Base-by-base conservation (phyloP, 1,139 yeast genomes). In the Yamadazyma trypodendri region DNA sequence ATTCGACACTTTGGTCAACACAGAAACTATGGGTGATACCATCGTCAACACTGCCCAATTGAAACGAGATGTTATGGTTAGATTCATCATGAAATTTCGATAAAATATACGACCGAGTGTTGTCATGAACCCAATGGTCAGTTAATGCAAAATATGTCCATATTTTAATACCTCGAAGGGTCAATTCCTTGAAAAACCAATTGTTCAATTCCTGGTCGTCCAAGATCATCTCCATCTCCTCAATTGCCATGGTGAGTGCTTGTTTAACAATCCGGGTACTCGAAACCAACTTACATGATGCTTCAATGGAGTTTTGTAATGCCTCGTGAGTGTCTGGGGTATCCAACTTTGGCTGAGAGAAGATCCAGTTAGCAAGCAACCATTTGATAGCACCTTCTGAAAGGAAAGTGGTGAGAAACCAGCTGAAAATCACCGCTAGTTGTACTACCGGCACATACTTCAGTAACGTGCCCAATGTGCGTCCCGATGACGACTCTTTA, bases 61-160 rank as follows among this genome's bases (percentile, higher is more conserved):
- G 62, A 33, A 72, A 60, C 2, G 42, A 41, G 13, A 73, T 59
- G 40, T 62, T 59, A 12, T 55, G 49, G 32, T 57, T 55, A 10
- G 49, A 43, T 25, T 34, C 44, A 32, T 58, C 55, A 28, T 60
- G 59, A 51, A 76, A 74, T 25, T 61, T 55, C 4, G 58, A 41
- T 24, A 72, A 50, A 13, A 79, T 55, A 40, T 61, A 59, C 24
- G 61, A 63, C 37, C 81, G 60, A 2, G 84, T 71, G 17, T 52
- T 56, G 37, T 74, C 68, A 39, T 66, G 63, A 2, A 81, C 79
- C 89, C 89, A 82, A 50, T 77, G 76, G 54, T 82, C 89, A 12
- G 56, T 50, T 12, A 57, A 56, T 2, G 84, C 84, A 50, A 79
- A 80, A 46, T 72, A 75, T 1, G 67, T 52, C 86, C 86, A 81